A percentile compares a stretch with the other conserved stretches of the same genome.
Conservation (phyloP, 2,329 filamentous ascomycete genomes). For the Aspergillus sojae region DNA sequence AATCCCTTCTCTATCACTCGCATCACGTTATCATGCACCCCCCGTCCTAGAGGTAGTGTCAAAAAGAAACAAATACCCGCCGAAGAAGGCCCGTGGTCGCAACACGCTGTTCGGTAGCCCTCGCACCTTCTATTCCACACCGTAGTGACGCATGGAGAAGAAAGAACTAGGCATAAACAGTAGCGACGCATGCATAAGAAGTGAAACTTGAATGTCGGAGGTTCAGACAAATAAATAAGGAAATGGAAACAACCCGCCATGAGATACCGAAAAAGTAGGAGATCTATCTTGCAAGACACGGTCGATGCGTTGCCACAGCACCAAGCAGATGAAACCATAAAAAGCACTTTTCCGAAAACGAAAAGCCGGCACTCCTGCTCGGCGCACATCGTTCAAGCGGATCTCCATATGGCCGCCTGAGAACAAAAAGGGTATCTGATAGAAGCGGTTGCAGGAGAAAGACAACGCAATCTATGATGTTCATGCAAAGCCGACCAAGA, state of each 20-base stretch:
- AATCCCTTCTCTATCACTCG: constrained; percentile 34
- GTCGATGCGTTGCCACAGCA: constrained; percentile 43
- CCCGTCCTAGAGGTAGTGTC: constrained; percentile 21
- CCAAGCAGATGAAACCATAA: constrained; percentile 43
- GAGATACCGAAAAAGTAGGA: constrained; percentile 45
- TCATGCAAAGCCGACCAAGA: constrained; percentile 46
- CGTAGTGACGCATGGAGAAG: constrained; percentile 26
- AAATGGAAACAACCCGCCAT: constrained; percentile 36
- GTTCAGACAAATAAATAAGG: constrained; percentile 12
- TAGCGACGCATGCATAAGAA: constrained; percentile 17
- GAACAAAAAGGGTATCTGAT: constrained; percentile 51
- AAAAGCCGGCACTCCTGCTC: constrained; percentile 42
- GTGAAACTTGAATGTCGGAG: constrained; percentile 28
- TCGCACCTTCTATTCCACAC: constrained; percentile 15
- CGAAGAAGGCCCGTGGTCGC: constrained; percentile 27
- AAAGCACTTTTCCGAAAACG: constrained; percentile 42
- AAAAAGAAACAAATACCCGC: constrained; percentile 25
- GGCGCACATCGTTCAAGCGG: constrained; percentile 43
- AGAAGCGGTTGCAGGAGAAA: constrained; percentile 47
- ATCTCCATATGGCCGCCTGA: constrained; percentile 44
- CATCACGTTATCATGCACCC: constrained; percentile 25
- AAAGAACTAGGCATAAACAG: constrained; percentile 22
- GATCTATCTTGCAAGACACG: constrained; percentile 45
- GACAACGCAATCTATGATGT: constrained; percentile 57
- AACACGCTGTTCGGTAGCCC: background rate